Percentiles rank a stretch among this genome's conserved stretches.
Evolutionary conservation across 176 grass and related monocot genomes (phyloP).

Genomic region (Cenchrus fungigraminus): DNA sequence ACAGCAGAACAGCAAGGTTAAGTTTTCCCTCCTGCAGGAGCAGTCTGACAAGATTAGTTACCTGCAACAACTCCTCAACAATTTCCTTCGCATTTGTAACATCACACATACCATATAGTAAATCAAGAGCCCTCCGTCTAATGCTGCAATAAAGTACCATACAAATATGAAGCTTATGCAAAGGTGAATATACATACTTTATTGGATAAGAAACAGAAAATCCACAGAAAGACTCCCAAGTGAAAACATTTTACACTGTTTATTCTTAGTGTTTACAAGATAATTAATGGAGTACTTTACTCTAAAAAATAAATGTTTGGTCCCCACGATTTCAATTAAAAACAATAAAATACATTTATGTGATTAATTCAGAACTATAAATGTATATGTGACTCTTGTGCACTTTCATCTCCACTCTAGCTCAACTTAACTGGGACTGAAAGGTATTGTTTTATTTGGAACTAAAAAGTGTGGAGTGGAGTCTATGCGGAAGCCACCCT

Average conservation of each 20-base stretch:
- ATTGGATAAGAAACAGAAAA: not conserved
- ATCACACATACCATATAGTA: conserved; percentile 99
- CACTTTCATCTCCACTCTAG: not conserved
- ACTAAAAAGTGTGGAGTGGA: not conserved
- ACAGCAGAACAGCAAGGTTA: not conserved
- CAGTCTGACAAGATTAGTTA: conserved; percentile 45
- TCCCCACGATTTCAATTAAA: not conserved
- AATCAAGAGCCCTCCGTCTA: conserved; percentile 96
- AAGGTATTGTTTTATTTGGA: not conserved
- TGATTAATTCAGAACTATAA: not conserved
- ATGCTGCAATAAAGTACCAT: conserved; percentile 73
- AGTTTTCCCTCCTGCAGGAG: not conserved
- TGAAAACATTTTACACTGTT: conserved; percentile 8
- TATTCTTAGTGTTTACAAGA: not conserved
- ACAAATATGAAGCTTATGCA: conserved; percentile 21
- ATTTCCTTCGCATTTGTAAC: conserved; percentile 99
- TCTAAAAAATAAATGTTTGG: not conserved
- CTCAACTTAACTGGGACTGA: not conserved
- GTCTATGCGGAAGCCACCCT: not conserved
- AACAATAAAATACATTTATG: not conserved
- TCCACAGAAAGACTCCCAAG: not conserved
- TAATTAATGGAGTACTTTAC: not conserved
- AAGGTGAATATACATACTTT: not conserved
- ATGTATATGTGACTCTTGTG: not conserved
- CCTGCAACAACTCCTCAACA: conserved; percentile 98